A percentile compares a stretch with the other conserved stretches of the same genome.
phyloP scores from a whole-genome alignment of 306 rosid species.

The Ormosia semicastrata region DNA sequence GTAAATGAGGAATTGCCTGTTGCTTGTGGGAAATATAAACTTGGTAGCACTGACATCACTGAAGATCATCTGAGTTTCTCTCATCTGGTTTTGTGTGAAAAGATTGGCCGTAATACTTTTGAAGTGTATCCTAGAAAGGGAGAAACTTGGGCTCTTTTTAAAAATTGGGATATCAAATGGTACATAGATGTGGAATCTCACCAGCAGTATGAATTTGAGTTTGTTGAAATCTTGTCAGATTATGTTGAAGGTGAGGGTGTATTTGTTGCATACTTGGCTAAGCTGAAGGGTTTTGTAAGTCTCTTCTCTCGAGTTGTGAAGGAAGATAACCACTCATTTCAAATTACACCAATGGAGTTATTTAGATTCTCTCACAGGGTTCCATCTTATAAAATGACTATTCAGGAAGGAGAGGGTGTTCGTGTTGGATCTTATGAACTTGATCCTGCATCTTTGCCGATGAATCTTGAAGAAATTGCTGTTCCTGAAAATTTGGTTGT shows the following conservation, averaged over 20 bases:
- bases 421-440: constrained; percentile 71
- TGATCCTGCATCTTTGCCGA: constrained; percentile 77
- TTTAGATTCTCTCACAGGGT: constrained; percentile 88
- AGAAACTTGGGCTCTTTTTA: constrained; percentile 87
- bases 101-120: constrained; percentile 32
- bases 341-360: constrained; percentile 48
- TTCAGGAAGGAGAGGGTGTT: constrained; percentile 66
- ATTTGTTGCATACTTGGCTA: constrained; percentile 46
- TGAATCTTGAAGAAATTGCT: constrained; percentile 33
- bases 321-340: constrained; percentile 32
- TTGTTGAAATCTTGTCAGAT: constrained; percentile 68
- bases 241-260: constrained; percentile 48
- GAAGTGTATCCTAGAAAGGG: constrained; percentile 72
- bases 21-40: constrained; percentile 71
- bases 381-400: constrained; percentile 74
- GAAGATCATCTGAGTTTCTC: constrained; percentile 65
- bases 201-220: constrained; percentile 52
- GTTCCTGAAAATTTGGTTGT: constrained; percentile 25
- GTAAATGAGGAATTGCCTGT: constrained; percentile 52
- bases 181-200: constrained; percentile 37
- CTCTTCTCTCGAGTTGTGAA: constrained; percentile 49
- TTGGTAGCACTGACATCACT: constrained; percentile 33
- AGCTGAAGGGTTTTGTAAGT: constrained; percentile 71
- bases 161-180: constrained; percentile 79
- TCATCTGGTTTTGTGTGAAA: constrained; percentile 51